Evolutionary conservation across 345 rosid genomes (phyloP), one percentile per base, ranked within the genome.

Genomic region (Salix caprea): DNA sequence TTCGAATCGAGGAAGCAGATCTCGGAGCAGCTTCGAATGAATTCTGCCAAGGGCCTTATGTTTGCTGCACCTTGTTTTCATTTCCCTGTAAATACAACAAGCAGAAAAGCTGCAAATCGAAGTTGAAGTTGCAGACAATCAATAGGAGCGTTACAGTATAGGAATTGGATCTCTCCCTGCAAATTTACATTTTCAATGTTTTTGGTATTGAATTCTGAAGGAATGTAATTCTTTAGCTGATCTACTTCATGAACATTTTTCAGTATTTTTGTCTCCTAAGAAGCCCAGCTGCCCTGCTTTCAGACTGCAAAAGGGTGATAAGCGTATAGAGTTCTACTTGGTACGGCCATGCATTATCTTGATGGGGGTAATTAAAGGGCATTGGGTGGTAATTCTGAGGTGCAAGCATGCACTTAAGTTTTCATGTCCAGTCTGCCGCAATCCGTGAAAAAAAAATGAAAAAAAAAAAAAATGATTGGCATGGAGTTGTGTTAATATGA

Each of bases 1-100:
- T 76, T 90, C 97, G 15, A 89, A 88, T 82, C 87, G 91, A 69
- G 81, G 88, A 86, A 85, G 76, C 85, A 82, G 80, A 79, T 84
- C 84, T 2, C 84, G 82, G 60, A 82, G 82, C 83, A 83, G 67
- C 74, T 75, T 82, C 86, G 78, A 79, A 81, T 89, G 86, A 87
- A 74, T 73, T 44, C 42, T 32, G 10, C 4, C 5, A 12, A 65
- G 13, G 40, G 13, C 30, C 12, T 48, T n/a, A 5, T 30, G n/a
- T 46, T 16, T 46, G 6, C 40, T 21, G 5, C 6, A 21, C 12
- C 58, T 21, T n/a, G 23, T 24, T 52, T n/a, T 50, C 12, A 37
- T 52, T 34, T 30, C 46, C 21, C n/a, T 67, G 72, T 52, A 54
- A 75, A 75, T 75, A 58, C 73, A 7, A 3, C 8, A 1, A 14